A percentile compares a stretch with the other conserved stretches of the same genome.
Evolutionary conservation across 2,329 filamentous ascomycete genomes (phyloP).

Genomic region (Trichophyton simii): DNA sequence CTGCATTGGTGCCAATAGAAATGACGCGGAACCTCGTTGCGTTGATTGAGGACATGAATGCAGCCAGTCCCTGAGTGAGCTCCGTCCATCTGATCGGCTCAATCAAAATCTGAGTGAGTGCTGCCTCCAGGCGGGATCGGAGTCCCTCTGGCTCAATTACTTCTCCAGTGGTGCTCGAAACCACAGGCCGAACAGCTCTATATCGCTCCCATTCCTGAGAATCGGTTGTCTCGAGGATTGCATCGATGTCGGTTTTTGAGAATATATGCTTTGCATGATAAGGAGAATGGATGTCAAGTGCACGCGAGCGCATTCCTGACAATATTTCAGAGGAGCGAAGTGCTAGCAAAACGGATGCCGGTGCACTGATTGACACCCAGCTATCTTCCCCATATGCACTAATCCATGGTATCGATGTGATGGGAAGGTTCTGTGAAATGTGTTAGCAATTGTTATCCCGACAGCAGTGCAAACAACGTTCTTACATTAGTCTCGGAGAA

Average conservation of each 20-base stretch:
- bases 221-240: background rate
- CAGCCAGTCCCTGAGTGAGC: background rate
- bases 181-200: background rate
- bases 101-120: background rate
- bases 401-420: background rate
- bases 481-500: background rate
- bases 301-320: background rate
- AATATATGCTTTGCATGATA: slow-evolving; percentile 2
- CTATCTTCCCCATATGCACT: background rate
- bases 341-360: background rate
- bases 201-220: background rate
- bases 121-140: background rate
- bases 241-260: background rate
- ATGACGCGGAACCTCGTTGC: background rate
- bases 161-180: background rate
- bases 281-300: background rate
- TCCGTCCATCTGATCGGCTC: background rate
- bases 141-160: background rate
- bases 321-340: background rate
- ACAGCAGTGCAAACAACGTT: no score
- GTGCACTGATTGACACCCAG: background rate
- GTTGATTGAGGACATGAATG: background rate
- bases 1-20: background rate
- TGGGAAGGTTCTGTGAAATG: background rate
- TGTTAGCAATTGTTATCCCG: background rate